Conservation (phyloP, 345 rosid genomes). For the Dovyalis caffra region DNA sequence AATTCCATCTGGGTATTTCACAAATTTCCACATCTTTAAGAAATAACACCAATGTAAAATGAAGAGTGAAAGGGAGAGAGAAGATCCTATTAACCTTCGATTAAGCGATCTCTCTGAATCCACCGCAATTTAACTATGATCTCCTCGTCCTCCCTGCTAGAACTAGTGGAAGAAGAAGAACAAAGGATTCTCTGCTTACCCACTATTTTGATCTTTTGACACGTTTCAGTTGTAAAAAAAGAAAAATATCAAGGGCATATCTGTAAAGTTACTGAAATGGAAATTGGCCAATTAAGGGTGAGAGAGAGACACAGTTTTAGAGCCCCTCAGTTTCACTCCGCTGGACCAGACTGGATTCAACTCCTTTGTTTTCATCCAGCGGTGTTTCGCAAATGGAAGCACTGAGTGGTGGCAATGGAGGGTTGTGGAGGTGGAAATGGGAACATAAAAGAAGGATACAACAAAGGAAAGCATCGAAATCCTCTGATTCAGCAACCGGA, state of each 20-base stretch:
- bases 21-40: too few relatives aligned
- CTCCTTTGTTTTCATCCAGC: neutral
- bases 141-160: too few relatives aligned
- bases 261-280: neutral
- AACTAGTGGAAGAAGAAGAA: too few relatives aligned
- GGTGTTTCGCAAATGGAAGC: neutral
- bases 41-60: too few relatives aligned
- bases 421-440: conserved; percentile 61
- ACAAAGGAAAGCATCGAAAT: conserved; percentile 38
- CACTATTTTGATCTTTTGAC: neutral
- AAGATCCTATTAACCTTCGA: too few relatives aligned
- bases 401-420: conserved; percentile 37
- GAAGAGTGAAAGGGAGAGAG: too few relatives aligned
- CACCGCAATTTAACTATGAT: too few relatives aligned
- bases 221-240: neutral
- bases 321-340: neutral
- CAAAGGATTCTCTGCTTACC: neutral
- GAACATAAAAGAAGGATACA: conserved; percentile 13
- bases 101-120: too few relatives aligned
- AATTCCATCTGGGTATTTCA: too few relatives aligned
- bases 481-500: conserved; percentile 47
- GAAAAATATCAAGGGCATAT: neutral
- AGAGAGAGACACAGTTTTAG: neutral
- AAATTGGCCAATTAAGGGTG: neutral
- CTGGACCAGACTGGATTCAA: too few relatives aligned